Base-by-base conservation (phyloP, 2,329 filamentous ascomycete genomes). In the Leptosphaerulina australis region DNA sequence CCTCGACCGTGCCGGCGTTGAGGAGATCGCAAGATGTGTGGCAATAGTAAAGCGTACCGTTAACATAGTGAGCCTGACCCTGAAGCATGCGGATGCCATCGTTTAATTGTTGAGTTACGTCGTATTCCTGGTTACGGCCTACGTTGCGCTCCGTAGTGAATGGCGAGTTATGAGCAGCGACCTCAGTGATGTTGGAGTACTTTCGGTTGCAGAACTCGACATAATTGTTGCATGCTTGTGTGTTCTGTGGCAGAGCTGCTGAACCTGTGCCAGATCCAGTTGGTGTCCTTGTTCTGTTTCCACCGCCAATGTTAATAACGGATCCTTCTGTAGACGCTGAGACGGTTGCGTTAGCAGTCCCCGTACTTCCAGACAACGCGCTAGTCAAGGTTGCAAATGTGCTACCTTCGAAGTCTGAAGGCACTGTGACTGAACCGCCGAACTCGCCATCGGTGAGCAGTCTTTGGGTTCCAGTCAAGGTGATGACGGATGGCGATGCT, bases 21-120 rank as follows among this genome's bases (percentile, higher is more conserved):
- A 97, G 82, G 3, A 97, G 78, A 61, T 93, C 84, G 75, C 93
- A 97, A 29, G 83, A 86, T 1, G 88, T 90, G 72, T 97, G 93
- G 74, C 93, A 97, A 67, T 92, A 91, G 72, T 90, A 88, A 35
- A 88, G 71, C 0, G 82, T 85, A 18, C 75, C 77, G 59, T 87
- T 85, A 34, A 79, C 68, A 24, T 71, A 73, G 59, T 87, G 84
- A 0, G 79, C 78, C 67, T 87, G 82, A 53, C 83, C 83, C 74
- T 86, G 82, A 12, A 87, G 59, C 64, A 75, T 70, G 21, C 73
- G 70, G 25, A 75, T 65, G 1, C 73, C 73, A 51, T 75, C 72
- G 44, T 74, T 71, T 12, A 75, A 56, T 49, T 75, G 73, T 37
- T 68, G 63, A 3, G 66, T 71, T 5, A 75, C 71, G 18, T 56